Conservation (phyloP, 768 basidiomycete genomes). For the Russula earlei region DNA sequence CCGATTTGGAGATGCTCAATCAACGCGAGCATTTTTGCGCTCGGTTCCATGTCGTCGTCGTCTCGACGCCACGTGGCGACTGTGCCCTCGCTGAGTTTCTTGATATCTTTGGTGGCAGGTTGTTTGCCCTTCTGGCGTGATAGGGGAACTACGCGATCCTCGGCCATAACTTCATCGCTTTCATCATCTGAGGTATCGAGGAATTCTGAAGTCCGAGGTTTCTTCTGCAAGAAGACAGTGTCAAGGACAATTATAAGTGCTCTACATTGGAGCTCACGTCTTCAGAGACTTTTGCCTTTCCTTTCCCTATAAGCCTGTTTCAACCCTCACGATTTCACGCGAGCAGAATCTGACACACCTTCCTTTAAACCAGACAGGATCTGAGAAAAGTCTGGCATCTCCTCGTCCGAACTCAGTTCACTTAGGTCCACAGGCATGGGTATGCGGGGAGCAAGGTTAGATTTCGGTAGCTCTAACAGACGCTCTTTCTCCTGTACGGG, state of each 20-base stretch:
- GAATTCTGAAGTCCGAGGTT: not conserved
- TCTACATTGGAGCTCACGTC: not conserved
- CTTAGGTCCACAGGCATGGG: slow-evolving; percentile 11
- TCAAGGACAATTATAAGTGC: not conserved
- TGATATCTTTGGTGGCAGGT: slow-evolving; percentile 20
- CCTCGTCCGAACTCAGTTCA: slow-evolving; percentile 33
- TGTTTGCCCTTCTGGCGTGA: slow-evolving; percentile 20
- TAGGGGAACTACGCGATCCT: not conserved
- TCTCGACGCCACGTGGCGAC: slow-evolving; percentile 49
- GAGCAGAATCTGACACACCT: not conserved
- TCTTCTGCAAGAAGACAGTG: not conserved
- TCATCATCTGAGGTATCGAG: not conserved
- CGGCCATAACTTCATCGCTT: not conserved
- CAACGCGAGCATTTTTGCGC: slow-evolving; percentile 57
- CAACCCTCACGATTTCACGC: not conserved
- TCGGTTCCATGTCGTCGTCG: slow-evolving; percentile 54
- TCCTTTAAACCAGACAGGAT: slow-evolving; percentile 25
- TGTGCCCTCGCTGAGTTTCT: slow-evolving; percentile 21
- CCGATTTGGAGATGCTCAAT: slow-evolving; percentile 49
- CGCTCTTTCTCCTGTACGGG: not conserved
- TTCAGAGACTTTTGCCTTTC: not conserved
- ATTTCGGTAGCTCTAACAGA: slow-evolving; percentile 15
- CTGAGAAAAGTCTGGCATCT: slow-evolving; percentile 40
- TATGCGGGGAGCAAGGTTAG: slow-evolving; percentile 11
- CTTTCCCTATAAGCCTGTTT: not conserved